Evolutionary conservation across 2,329 filamentous ascomycete species (phyloP).

Genomic region (Trichophyton equinum): DNA sequence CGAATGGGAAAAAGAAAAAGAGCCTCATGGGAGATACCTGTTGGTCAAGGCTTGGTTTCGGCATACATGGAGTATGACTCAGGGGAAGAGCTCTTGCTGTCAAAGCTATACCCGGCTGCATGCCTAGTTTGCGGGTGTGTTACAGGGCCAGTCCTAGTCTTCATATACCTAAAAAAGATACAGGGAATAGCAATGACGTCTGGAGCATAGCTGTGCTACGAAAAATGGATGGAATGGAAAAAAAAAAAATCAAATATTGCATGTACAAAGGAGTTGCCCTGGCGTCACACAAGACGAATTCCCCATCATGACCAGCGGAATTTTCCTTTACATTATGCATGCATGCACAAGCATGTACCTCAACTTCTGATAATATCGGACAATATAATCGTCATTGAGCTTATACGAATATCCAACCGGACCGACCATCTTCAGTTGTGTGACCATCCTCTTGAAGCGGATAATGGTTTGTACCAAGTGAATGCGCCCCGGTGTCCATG

Average conservation of each 20-base stretch:
- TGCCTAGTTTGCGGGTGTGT: not conserved
- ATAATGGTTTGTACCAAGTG: not conserved
- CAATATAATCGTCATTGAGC: not conserved
- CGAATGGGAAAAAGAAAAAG: not conserved
- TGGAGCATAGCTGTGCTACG: not conserved
- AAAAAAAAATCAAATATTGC: not conserved
- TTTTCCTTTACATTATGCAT: not conserved
- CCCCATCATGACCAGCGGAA: not conserved
- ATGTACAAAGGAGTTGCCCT: not conserved
- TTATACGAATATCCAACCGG: not conserved
- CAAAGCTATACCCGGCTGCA: not conserved
- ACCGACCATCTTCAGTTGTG: not conserved
- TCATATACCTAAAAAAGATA: not conserved
- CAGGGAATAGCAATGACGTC: not conserved
- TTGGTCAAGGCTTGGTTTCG: not conserved
- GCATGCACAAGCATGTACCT: not conserved
- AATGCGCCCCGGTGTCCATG: not conserved
- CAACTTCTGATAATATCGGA: not conserved
- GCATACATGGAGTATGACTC: not conserved
- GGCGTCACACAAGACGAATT: not conserved
- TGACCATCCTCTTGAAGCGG: not conserved
- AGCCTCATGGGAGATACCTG: not conserved
- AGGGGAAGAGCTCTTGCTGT: not conserved
- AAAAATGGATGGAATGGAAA: not conserved
- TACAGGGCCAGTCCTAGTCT: not conserved